Evolutionary conservation across 345 rosid genomes (phyloP), one percentile per base, ranked within the genome.

Genomic region (Noccaea bulbosa): DNA sequence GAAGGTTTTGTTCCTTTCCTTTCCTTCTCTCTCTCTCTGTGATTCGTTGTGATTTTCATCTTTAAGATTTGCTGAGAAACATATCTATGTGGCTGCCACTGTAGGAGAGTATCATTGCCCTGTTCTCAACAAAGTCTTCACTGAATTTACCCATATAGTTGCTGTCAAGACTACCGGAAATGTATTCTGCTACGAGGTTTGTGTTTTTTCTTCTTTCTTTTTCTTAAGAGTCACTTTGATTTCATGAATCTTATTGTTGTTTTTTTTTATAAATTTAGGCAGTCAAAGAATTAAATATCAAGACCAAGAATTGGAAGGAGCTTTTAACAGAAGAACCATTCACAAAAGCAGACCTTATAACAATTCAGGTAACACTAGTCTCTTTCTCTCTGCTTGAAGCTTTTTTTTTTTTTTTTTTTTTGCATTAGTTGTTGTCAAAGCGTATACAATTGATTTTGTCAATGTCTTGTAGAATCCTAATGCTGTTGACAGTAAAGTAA

Each of bases 41-140:
- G 59, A 51, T 56, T 65, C 46, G 6, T 35, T 48, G 8, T 63
- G 9, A 2, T 24, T n/a, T 22, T 48, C 10, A 4, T 50, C 14
- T 0, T 46, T 54, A 10, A 8, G 56, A 27, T 34, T 3, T 32
- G n/a, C 37, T 67, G 44, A 62, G 11, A 62, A 16, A 43, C 17
- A 6, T 50, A 37, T 37, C 17, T 40, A 1, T 35, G 48, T 60
- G 45, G 14, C 32, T 62, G 44, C 32, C 56, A 69, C 45, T 71
- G 78, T 80, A 91, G 97, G 95, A 67, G 99, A 91, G 82, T 89
- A 59, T 66, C 91, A 89, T 57, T 94, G 96, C 62, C 96, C 99
- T 5, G 95, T 94, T 62, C 79, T 94, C 51, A 89, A 88, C 84
- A 91, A 94, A 75, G 97, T 91, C 70, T 91, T 91, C 57, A 91